Evolutionary conservation across 2,329 filamentous ascomycete species (phyloP).

Genomic region (Phaeosphaeria sp.): DNA sequence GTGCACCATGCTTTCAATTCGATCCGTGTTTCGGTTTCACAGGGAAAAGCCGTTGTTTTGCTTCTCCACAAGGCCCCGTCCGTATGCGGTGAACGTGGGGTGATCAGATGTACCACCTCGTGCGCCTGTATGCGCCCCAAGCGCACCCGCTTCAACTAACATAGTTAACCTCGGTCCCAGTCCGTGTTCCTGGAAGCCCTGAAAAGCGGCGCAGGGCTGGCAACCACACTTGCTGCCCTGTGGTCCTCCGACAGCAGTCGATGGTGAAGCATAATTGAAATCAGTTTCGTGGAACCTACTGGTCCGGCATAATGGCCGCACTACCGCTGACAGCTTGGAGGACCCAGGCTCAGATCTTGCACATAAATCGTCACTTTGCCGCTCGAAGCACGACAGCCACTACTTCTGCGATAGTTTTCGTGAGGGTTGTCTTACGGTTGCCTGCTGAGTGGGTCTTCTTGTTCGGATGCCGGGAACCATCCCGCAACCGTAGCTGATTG

Average conservation of each 20-base stretch:
- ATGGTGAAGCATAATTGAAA: not conserved
- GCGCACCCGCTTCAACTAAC: slow-evolving; percentile 34
- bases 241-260: not conserved
- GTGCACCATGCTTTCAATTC: not conserved
- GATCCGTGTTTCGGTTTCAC: not conserved
- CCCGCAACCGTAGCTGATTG: slow-evolving; percentile 31
- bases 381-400: slow-evolving; percentile 41
- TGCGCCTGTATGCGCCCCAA: slow-evolving; percentile 28
- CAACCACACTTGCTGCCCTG: slow-evolving; percentile 19
- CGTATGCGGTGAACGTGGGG: slow-evolving; percentile 9
- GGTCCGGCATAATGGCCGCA: not conserved
- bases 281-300: slow-evolving; percentile 5
- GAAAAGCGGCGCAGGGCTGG: slow-evolving; percentile 30
- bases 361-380: slow-evolving; percentile 26
- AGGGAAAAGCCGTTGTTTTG: not conserved
- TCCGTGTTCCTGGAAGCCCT: slow-evolving; percentile 40
- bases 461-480: slow-evolving; percentile 17
- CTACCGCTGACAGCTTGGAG: not conserved
- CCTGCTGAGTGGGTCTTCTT: slow-evolving; percentile 14
- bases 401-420: slow-evolving; percentile 19
- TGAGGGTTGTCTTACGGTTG: slow-evolving; percentile 20
- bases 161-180: slow-evolving; percentile 29
- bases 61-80: not conserved
- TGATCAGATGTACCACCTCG: slow-evolving; percentile 7
- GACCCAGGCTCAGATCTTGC: not conserved